Evolutionary conservation across 805 yeast genomes (phyloP).

Genomic region (Wickerhamiella azyma): DNA sequence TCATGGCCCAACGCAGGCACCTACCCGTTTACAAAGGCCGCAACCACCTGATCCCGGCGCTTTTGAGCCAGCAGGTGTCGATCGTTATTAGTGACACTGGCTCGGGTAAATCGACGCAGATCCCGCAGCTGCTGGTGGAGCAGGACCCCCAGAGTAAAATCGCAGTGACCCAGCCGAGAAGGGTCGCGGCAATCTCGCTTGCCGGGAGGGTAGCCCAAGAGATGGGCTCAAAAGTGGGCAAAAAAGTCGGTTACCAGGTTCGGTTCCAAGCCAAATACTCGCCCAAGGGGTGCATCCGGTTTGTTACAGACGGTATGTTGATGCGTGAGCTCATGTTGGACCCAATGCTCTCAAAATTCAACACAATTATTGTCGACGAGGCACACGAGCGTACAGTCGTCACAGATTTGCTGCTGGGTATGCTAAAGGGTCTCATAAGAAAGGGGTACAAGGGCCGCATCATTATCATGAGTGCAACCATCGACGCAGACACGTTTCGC

Average conservation of each 20-base stretch:
- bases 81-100: slow-evolving; percentile 94
- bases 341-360: slow-evolving; percentile 45
- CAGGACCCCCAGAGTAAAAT: slow-evolving; percentile 35
- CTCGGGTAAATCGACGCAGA: slow-evolving; percentile 94
- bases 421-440: slow-evolving; percentile 55
- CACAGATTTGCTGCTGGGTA: slow-evolving; percentile 82
- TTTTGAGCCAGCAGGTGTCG: slow-evolving; percentile 49
- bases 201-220: slow-evolving; percentile 91
- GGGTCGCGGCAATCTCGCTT: slow-evolving; percentile 92
- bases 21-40: slow-evolving; percentile 70
- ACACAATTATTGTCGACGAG: slow-evolving; percentile 78
- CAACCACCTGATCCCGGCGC: slow-evolving; percentile 43
- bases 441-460: slow-evolving; percentile 49
- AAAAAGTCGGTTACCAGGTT: slow-evolving; percentile 82
- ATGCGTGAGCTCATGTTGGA: slow-evolving; percentile 80
- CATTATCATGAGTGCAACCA: slow-evolving; percentile 91
- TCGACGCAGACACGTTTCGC: slow-evolving; percentile 79
- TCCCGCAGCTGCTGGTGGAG: slow-evolving; percentile 73
- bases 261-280: slow-evolving; percentile 66
- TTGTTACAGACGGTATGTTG: slow-evolving; percentile 95
- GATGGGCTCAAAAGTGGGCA: slow-evolving; percentile 61
- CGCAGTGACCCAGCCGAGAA: slow-evolving; percentile 93
- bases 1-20: slow-evolving; percentile 39
- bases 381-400: slow-evolving; percentile 94
- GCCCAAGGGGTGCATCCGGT: slow-evolving; percentile 55